Percentiles rank a stretch among this genome's conserved stretches.
Evolutionary conservation across 805 yeast genomes (phyloP).

Genomic region (Grigorovia yakushimaensis): DNA sequence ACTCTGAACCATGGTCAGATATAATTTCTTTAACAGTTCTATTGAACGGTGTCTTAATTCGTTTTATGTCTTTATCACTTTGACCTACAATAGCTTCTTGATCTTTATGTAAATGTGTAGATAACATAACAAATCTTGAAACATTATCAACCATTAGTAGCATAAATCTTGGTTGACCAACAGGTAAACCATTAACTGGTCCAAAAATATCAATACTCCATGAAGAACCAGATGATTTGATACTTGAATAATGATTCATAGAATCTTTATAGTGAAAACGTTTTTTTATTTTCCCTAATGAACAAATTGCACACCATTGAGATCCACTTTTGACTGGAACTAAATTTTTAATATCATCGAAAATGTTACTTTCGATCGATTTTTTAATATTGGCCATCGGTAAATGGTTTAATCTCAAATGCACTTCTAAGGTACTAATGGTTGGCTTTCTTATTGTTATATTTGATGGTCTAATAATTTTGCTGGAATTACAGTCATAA

Average conservation of each 20-base stretch:
- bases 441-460: background rate
- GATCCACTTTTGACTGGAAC: background rate
- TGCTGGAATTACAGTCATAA: too few species aligned
- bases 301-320: constrained; percentile 2
- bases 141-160: constrained; percentile 7
- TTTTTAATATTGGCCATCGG: background rate
- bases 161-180: background rate
- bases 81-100: background rate
- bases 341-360: constrained; percentile 1
- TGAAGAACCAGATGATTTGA: constrained; percentile 3
- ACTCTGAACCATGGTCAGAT: constrained; percentile 7
- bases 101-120: constrained; percentile 1
- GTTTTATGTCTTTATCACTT: constrained; percentile 1
- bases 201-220: constrained; percentile 7
- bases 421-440: background rate
- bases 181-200: background rate
- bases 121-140: constrained; percentile 3
- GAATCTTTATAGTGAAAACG: constrained; percentile 3
- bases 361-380: background rate
- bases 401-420: constrained; percentile 2
- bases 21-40: constrained; percentile 3
- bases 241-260: constrained; percentile 2
- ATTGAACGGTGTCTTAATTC: constrained; percentile 3
- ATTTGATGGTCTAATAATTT: background rate
- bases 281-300: constrained; percentile 1